These are phyloP conservation scores for Hygrocybe punicea DNA, from an alignment of 768 basidiomycete genomes.

Conservation along the genomic window DNA sequence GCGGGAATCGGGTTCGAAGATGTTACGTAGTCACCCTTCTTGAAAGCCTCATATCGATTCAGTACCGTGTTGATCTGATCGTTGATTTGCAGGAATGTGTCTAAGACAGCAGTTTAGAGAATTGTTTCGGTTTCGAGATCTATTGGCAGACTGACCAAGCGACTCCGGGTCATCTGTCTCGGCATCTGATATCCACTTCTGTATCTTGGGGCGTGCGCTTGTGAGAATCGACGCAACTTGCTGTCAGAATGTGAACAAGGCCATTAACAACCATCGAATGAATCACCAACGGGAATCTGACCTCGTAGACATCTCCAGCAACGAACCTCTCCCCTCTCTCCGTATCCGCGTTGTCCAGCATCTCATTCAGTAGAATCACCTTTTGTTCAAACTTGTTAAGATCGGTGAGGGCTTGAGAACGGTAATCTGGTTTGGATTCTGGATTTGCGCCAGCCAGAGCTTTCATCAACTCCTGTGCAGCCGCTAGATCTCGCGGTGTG, in stretches of 20 bases:
- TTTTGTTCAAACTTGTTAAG: conserved; percentile 94
- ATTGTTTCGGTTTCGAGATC: background rate
- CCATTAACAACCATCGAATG: background rate
- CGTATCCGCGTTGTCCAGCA: conserved; percentile 87
- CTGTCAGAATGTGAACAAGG: conserved; percentile 34
- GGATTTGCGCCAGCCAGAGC: conserved; percentile 91
- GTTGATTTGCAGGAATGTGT: conserved; percentile 92
- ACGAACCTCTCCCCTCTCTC: conserved; percentile 74
- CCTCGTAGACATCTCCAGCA: conserved; percentile 90
- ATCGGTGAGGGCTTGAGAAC: conserved; percentile 82
- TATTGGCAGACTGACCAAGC: conserved; percentile 57
- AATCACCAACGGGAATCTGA: conserved; percentile 34
- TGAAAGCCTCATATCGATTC: conserved; percentile 88
- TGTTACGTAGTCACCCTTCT: conserved; percentile 78
- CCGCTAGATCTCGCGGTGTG: conserved; percentile 90
- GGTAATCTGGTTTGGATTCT: conserved; percentile 91
- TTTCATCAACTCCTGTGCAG: conserved; percentile 98
- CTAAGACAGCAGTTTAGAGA: conserved; percentile 38
- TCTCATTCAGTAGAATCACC: conserved; percentile 92
- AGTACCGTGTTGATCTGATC: conserved; percentile 96
- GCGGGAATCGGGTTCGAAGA: conserved; percentile 67
- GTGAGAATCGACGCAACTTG: conserved; percentile 86
- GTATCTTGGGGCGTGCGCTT: conserved; percentile 86
- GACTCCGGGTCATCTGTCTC: conserved; percentile 86
- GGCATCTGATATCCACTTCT: conserved; percentile 97